Evolutionary conservation across 768 basidiomycete species (phyloP), one percentile per base, ranked within the genome.

Genomic region (Mrakia blollopis): DNA sequence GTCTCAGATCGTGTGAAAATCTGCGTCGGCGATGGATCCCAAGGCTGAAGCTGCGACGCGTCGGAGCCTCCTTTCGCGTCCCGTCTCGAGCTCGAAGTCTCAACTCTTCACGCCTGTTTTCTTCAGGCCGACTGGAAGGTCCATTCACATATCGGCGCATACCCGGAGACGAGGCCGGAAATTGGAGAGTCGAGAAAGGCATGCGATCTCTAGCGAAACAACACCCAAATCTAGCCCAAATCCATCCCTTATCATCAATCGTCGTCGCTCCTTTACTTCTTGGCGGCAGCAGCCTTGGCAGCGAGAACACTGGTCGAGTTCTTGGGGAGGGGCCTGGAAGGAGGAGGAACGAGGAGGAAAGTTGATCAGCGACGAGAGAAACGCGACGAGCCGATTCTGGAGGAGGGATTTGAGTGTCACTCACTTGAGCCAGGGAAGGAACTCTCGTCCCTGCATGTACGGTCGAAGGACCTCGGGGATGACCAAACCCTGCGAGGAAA

Each of bases 401-500:
- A 11, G 10, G 3, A 32, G 37, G 6, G 10, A 61, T 3, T 7
- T 14, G 35, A 30, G 44, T 28, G 35, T 18, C 14, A 72, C 74
- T 50, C 35, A 75, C 82, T 91, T 92, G 70, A 90, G 89, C 87
- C 83, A 86, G 18, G 91, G 92, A 65, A 94, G 81, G 84, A 93
- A 92, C n/a, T 91, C 89, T 60, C 95, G 89, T 6, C 97, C 96
- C 82, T 92, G 91, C 94, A 99, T 94, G 85, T 98, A 98, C 72
- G 94, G 94, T 78, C 90, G 89, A 35, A 98, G 87, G 4, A 89
- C 91, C 83, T 94, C 91, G 23, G 97, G 97, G 81, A 99, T 90
- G 72, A 89, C 87, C 76, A 99, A 86, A 37, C 96, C 96, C 94
- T 97, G 82, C 14, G 30, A 50, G 18, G 39, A 78, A 25, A 21